Base-by-base conservation (phyloP, 306 rosid species). In the Phaseolus lunatus region DNA sequence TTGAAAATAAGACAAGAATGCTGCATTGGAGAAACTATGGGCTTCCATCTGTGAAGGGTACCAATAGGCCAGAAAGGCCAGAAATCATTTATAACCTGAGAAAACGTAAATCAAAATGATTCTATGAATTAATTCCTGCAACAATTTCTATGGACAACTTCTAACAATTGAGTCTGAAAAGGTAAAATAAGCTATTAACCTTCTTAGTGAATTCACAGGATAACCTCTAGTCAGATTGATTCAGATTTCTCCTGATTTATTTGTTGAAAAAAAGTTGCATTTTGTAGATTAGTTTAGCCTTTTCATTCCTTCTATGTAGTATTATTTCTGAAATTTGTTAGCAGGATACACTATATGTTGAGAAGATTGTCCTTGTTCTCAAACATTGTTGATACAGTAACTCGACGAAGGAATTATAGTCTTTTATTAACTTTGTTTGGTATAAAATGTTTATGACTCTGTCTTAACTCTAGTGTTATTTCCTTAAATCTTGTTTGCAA, bases 1-100 rank as follows among this genome's bases (percentile, higher is more conserved):
- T 41, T 73, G 59, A 47, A 67, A 58, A 37, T 41, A 58, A 14
- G 61, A 19, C 44, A 29, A 19, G 23, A 57, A 49, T 75, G 62
- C 80, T 76, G 70, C 15, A 41, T 9, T 9, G 19, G 63, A 26
- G 23, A 56, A 79, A 33, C 29, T 76, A 58, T 56, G 24, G 18
- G 13, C 33, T 58, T 63, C 24, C 79, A 16, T 19, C 65, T 24
- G n/a, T 7, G 56, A 74, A 29, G 43, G 31, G 43, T 12, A 52
- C 39, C 59, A 35, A 54, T 64, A 71, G 48, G 61, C 50, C 50
- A 8, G 12, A 3, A 33, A 71, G 48, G 61, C 50, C 50, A 8
- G 12, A 3, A 33, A 44, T 52, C 33, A 29, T 23, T 44, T 50
- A 68, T 29, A 69, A 59, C 56, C 44, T 56, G 49, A 68, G 75